Base-by-base conservation (phyloP, 2,329 filamentous ascomycete species). In the Cladosporium sphaerospermum region DNA sequence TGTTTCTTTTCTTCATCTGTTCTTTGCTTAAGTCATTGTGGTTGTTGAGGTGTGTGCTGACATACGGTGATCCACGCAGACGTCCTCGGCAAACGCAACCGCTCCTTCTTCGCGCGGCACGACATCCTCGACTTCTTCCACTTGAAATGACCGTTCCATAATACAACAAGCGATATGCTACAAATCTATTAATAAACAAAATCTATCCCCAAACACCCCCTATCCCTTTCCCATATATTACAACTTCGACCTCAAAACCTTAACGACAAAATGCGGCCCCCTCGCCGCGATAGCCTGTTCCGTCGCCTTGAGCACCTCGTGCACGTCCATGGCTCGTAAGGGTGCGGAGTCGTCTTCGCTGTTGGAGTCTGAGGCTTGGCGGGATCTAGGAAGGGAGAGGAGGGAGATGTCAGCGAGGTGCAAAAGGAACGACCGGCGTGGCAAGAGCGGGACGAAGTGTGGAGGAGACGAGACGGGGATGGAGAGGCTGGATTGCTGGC, bases 61-160 rank as follows among this genome's bases (percentile, higher is more conserved):
- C 34, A 4, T 36, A 9, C 9, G 8, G 4, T 7, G 23, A 28
- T 14, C n/a, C 11, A 11, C 13, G 8, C 58, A 90, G 87, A 93
- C 68, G 70, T 93, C 11, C 86, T 84, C 59, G 89, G 89, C 8
- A 95, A 95, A 73, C 77, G 81, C 53, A 85, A 88, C 57, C 79
- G 89, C 47, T 82, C 81, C 16, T 90, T 86, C 67, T 91, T 87
- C 64, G 77, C 87, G 59, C 78, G 83, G n/a, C 79, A 92, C 65
- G 84, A 93, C 68, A 73, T 92, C 19, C 70, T 93, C 44, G 73
- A 75, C 60, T 71, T 77, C 52, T 14, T 46, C 14, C 46, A 53
- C 19, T 18, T 52, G 19, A 52, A 52, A 14, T 52, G 47, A 50
- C 18, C 19, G 41, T 8, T 3, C 36, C 36, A 28, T 28, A 28